Percentiles rank a stretch among this genome's conserved stretches.
These are phyloP conservation scores for Porodaedalea pini DNA, from an alignment of 1,284 basidiomycete genomes.

Conservation along the genomic window DNA sequence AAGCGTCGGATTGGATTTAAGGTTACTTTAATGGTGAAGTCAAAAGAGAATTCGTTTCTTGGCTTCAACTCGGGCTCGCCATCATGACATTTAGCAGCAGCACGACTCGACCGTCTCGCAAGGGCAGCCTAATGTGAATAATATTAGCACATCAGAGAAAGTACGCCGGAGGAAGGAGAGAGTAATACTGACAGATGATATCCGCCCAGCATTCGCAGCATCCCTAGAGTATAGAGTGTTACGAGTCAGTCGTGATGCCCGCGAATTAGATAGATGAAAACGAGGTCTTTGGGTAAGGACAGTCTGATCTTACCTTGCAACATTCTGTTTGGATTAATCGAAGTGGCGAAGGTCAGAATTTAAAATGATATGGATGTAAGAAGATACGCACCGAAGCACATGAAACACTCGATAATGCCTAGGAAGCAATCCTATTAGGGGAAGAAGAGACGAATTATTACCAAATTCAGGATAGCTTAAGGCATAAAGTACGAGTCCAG, in stretches of 20 bases:
- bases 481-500: neutral
- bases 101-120: conserved; percentile 15
- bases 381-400: conserved; percentile 54
- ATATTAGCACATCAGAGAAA: neutral
- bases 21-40: too few relatives aligned
- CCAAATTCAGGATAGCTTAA: neutral
- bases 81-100: conserved; percentile 14
- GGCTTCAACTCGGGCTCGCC: too few relatives aligned
- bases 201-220: conserved; percentile 43
- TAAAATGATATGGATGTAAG: neutral
- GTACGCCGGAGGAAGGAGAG: too few relatives aligned
- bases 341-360: neutral
- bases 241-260: neutral
- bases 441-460: neutral
- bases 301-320: conserved; percentile 33
- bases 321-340: conserved; percentile 29
- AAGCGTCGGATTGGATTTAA: too few relatives aligned
- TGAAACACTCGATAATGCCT: conserved; percentile 54
- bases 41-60: too few relatives aligned
- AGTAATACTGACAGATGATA: conserved; percentile 37
- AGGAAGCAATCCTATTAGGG: conserved; percentile 54
- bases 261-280: neutral
- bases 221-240: conserved; percentile 27
- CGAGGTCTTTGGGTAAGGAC: neutral
- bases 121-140: conserved; percentile 13